Evolutionary conservation across 2,329 filamentous ascomycete species (phyloP).

Genomic region (Fusarium anthophilum): DNA sequence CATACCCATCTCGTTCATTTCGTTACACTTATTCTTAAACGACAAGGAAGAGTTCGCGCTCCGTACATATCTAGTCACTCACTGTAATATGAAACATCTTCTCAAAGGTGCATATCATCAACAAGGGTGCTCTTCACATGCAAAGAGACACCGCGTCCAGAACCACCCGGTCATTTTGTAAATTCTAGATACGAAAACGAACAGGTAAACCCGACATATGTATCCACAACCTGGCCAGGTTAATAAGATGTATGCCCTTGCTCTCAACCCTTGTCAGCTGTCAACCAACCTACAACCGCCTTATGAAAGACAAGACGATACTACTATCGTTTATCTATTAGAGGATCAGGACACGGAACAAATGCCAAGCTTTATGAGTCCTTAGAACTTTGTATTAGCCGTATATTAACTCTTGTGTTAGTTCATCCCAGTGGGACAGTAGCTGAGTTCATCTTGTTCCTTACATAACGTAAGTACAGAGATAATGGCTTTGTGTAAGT

Average conservation of each 20-base stretch:
- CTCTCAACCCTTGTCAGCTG: neutral
- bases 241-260: neutral
- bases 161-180: neutral
- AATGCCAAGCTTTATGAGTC: neutral
- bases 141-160: neutral
- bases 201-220: neutral
- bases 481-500: neutral
- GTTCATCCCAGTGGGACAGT: neutral
- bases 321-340: neutral
- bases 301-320: neutral
- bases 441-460: neutral
- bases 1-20: neutral
- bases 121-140: slow-evolving; percentile 14
- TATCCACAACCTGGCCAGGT: slow-evolving; percentile 3
- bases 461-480: neutral
- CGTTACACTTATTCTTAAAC: neutral
- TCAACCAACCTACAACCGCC: neutral
- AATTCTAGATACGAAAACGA: slow-evolving; percentile 20
- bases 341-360: neutral
- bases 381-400: neutral
- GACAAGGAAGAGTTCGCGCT: neutral
- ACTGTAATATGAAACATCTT: neutral
- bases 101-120: neutral
- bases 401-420: no score
- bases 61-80: neutral